Evolutionary conservation across 2,329 filamentous ascomycete genomes (phyloP).

Genomic region (Neocucurbitaria cava): DNA sequence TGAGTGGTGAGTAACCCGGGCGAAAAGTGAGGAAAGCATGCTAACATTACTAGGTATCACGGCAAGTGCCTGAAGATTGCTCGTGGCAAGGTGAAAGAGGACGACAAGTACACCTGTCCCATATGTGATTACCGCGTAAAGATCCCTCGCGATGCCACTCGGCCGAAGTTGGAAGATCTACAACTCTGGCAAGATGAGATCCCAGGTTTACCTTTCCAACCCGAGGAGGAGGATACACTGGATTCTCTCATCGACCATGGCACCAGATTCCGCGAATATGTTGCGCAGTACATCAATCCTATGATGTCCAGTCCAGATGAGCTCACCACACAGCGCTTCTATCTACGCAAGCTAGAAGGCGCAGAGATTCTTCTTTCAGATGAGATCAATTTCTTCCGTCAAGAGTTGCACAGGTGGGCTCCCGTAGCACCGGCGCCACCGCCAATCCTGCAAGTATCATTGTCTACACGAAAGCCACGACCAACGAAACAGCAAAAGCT

Average conservation of each 20-base stretch:
- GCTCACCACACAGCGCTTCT: constrained; percentile 89
- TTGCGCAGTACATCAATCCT: constrained; percentile 81
- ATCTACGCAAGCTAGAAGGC: constrained; percentile 94
- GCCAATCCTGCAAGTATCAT: constrained; percentile 82
- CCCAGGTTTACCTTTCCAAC: constrained; percentile 82
- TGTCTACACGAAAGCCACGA: constrained; percentile 92
- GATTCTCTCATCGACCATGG: constrained; percentile 87
- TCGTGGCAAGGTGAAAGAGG: constrained; percentile 95
- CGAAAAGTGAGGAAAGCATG: not conserved
- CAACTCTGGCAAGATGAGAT: constrained; percentile 86
- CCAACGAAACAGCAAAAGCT: constrained; percentile 98
- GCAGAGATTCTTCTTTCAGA: constrained; percentile 89
- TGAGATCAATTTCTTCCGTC: constrained; percentile 97
- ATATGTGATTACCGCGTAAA: constrained; percentile 98
- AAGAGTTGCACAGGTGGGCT: constrained; percentile 93
- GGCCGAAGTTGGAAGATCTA: constrained; percentile 92
- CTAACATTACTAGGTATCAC: constrained; percentile 76
- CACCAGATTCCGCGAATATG: constrained; percentile 81
- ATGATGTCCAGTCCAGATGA: constrained; percentile 83
- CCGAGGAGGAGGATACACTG: constrained; percentile 89
- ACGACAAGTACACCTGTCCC: constrained; percentile 97
- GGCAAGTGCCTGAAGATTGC: constrained; percentile 98
- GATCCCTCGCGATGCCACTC: constrained; percentile 93
- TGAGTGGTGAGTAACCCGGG: constrained; percentile 76
- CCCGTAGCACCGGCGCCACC: constrained; percentile 87